Base-by-base conservation (phyloP, 805 yeast genomes). In the Sugiyamaella valdiviana region DNA sequence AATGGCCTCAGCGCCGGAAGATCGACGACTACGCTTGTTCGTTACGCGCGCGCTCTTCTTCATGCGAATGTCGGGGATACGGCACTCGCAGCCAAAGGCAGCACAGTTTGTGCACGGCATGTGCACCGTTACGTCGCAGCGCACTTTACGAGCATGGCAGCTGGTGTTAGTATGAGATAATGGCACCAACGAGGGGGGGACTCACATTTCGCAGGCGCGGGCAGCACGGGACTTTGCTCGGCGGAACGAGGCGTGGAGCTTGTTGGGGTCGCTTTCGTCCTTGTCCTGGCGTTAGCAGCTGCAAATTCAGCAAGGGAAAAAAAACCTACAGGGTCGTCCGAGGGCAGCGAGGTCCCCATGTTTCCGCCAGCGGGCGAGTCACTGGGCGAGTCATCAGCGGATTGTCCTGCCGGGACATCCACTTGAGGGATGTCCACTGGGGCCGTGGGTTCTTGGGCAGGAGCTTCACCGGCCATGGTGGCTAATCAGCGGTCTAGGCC, bases 121-220 rank as follows among this genome's bases (percentile, higher is more conserved):
- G 47, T 69, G 75, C 29, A 63, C 62, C 12, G 72, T 83, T 49
- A 67, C 70, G 49, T 67, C 70, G 66, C 95, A 85, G 32, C 89
- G 75, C n/a, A 85, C 93, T 58, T 85, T 85, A 32, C 93, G 70
- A 6, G 82, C 75, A 47, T 87, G 80, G 60, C 93, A 85, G 67
- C 57, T 55, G 36, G 22, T 20, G 26, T 15, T 26, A 26, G 32
- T 26, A 26, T 10, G 14, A 23, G 9, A 36, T 23, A 17, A 17
- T 20, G 26, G 41, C n/a, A 29, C 9, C 12, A 5, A 36, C 10
- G 21, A 38, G 20, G 23, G 14, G 38, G n/a, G 21, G 32, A 49
- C 57, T 46, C 50, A 55, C 57, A 59, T 59, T 42, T 59, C 63
- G 46, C 63, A 59, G 9, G 63, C 63, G 32, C 63, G 36, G 4